These are phyloP conservation scores for Stachybotrys chlorohalonatus DNA, from an alignment of 2,329 filamentous ascomycete genomes.

Conservation along the genomic window DNA sequence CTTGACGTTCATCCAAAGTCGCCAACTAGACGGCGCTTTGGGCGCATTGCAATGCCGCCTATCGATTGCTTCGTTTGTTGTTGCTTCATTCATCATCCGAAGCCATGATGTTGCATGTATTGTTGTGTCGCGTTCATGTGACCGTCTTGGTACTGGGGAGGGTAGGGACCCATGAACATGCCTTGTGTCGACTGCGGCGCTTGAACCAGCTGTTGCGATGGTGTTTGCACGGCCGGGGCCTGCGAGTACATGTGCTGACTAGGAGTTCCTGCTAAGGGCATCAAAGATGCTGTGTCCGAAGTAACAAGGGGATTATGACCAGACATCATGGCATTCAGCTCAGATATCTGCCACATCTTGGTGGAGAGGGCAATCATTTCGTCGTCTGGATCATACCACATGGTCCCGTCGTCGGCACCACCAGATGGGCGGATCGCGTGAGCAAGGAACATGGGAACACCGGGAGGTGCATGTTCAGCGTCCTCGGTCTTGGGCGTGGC, in stretches of 20 bases:
- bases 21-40: too few species aligned
- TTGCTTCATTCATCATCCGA: background rate
- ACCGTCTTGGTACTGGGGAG: conserved; percentile 7
- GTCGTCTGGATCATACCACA: conserved; percentile 12
- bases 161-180: conserved; percentile 11
- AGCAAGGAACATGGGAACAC: conserved; percentile 16
- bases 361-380: conserved; percentile 11
- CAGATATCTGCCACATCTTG: conserved; percentile 6
- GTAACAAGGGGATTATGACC: conserved; percentile 5
- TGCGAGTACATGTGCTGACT: conserved; percentile 10
- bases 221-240: background rate
- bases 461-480: conserved; percentile 12
- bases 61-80: too few species aligned
- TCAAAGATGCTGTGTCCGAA: conserved; percentile 5
- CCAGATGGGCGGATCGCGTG: conserved; percentile 12
- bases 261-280: conserved; percentile 6
- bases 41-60: too few species aligned
- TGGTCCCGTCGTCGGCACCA: conserved; percentile 7
- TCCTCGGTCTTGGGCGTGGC: conserved; percentile 5
- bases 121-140: conserved; percentile 2
- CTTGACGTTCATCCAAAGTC: too few species aligned
- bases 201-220: background rate
- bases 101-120: conserved; percentile 8
- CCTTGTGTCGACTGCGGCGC: conserved; percentile 2
- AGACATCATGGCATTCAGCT: conserved; percentile 9